A percentile compares a stretch with the other conserved stretches of the same genome.
phyloP scores from a whole-genome alignment of 441 rosid genomes.

The Adansonia grandidieri region DNA sequence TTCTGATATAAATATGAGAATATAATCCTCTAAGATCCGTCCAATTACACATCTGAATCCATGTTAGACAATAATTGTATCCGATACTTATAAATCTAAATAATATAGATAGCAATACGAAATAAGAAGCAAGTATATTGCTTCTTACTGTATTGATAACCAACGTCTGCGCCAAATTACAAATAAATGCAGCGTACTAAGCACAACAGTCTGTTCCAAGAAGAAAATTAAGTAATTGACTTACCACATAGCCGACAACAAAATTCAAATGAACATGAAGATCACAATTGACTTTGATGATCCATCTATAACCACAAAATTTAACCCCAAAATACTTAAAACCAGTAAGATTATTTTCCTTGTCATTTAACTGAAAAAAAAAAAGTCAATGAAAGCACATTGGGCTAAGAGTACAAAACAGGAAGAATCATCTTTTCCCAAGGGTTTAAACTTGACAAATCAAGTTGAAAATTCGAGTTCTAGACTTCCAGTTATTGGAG shows the following conservation, averaged over 20 bases:
- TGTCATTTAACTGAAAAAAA: neutral
- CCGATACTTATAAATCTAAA: no score
- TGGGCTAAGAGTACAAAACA: neutral
- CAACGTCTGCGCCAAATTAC: slow-evolving; percentile 86
- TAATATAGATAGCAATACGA: slow-evolving; percentile 5
- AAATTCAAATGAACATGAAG: slow-evolving; percentile 6
- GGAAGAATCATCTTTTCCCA: neutral
- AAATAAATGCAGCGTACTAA: slow-evolving; percentile 71
- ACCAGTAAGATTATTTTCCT: neutral
- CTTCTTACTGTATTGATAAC: slow-evolving; percentile 34
- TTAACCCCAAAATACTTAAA: neutral
- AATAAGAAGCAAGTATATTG: slow-evolving; percentile 15
- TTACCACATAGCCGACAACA: slow-evolving; percentile 3
- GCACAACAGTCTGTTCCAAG: slow-evolving; percentile 69
- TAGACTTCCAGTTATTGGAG: neutral
- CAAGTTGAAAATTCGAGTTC: no score
- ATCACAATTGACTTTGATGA: neutral
- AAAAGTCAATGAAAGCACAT: neutral
- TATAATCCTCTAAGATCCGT: no score
- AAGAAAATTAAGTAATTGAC: slow-evolving; percentile 26
- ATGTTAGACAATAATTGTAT: no score
- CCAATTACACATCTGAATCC: no score
- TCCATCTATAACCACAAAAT: slow-evolving; percentile 12
- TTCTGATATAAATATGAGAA: no score
- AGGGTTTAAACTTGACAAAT: neutral